A percentile compares a stretch with the other conserved stretches of the same genome.
Evolutionary conservation across 257 asterid species (phyloP).

Genomic region (Verbascum thapsus): DNA sequence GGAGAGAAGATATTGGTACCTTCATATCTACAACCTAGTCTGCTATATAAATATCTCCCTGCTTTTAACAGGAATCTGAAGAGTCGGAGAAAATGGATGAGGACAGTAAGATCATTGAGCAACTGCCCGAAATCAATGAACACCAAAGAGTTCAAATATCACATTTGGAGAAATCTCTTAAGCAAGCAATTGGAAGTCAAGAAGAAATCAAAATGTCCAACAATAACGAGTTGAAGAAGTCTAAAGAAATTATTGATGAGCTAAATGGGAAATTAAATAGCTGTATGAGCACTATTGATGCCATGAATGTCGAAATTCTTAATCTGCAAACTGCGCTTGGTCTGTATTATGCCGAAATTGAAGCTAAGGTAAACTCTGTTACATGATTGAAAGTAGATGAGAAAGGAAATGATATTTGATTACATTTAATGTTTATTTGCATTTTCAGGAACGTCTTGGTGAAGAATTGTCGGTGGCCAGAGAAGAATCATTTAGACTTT

Average conservation of each 20-base stretch:
- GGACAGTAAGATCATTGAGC: conserved; percentile 90
- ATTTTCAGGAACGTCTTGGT: conserved; percentile 78
- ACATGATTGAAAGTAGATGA: conserved; percentile 25
- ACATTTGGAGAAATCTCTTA: conserved; percentile 75
- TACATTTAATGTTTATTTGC: conserved; percentile 11
- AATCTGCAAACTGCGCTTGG: conserved; percentile 99
- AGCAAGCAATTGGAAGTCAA: conserved; percentile 62
- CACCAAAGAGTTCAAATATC: conserved; percentile 71
- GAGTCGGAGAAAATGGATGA: conserved; percentile 99
- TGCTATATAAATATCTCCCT: conserved; percentile 26
- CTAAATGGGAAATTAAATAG: conserved; percentile 69
- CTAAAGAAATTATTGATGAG: conserved; percentile 72
- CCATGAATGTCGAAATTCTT: conserved; percentile 84
- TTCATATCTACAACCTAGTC: conserved; percentile 2
- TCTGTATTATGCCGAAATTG: conserved; percentile 97
- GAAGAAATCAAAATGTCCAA: conserved; percentile 69
- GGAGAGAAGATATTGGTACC: conserved; percentile 8
- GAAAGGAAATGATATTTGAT: conserved; percentile 20
- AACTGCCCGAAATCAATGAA: conserved; percentile 69
- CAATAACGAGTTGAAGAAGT: conserved; percentile 59
- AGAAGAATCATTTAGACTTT: conserved; percentile 75
- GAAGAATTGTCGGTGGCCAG: conserved; percentile 69
- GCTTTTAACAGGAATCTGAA: conserved; percentile 80
- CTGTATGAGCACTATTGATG: conserved; percentile 70
- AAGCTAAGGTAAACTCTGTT: conserved; percentile 71